phyloP scores from a whole-genome alignment of 2,329 filamentous ascomycete genomes.

The Myrmaecium sp. region DNA sequence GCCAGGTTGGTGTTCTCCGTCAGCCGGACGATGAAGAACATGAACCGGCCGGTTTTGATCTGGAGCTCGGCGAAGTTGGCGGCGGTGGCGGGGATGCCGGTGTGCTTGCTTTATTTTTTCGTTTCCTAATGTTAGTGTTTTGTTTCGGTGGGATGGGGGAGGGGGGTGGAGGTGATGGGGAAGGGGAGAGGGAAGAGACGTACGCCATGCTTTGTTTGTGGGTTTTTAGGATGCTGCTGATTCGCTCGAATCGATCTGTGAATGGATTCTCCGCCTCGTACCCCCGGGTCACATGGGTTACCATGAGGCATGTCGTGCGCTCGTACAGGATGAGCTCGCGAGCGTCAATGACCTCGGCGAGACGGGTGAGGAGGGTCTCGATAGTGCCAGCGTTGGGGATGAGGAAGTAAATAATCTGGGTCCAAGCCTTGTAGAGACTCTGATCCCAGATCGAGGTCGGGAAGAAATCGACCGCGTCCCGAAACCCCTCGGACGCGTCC shows the following conservation, averaged over 20 bases:
- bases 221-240: constrained; percentile 95
- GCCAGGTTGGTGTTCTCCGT: constrained; percentile 97
- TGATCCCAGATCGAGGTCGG: constrained; percentile 98
- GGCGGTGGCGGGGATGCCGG: constrained; percentile 61
- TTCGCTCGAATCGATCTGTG: constrained; percentile 80
- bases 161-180: constrained; percentile 7
- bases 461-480: constrained; percentile 57
- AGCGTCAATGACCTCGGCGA: constrained; percentile 75
- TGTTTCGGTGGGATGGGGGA: constrained; percentile 20
- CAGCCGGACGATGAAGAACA: constrained; percentile 86
- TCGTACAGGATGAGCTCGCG: constrained; percentile 92
- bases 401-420: constrained; percentile 90
- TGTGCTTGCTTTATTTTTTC: constrained; percentile 55
- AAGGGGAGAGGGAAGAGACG: constrained; percentile 19
- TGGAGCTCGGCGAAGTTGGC: constrained; percentile 71
- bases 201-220: constrained; percentile 67
- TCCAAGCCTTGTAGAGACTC: constrained; percentile 95
- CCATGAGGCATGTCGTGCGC: constrained; percentile 85
- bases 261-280: constrained; percentile 69
- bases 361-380: constrained; percentile 64
- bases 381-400: constrained; percentile 88
- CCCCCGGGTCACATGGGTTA: constrained; percentile 74
- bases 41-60: constrained; percentile 67
- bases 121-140: constrained; percentile 1
- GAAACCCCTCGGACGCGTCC: constrained; percentile 54